Percentiles rank a stretch among this genome's conserved stretches.
Evolutionary conservation across 495 filamentous ascomycete genomes (phyloP).

Genomic region (Neurospora intermedia): DNA sequence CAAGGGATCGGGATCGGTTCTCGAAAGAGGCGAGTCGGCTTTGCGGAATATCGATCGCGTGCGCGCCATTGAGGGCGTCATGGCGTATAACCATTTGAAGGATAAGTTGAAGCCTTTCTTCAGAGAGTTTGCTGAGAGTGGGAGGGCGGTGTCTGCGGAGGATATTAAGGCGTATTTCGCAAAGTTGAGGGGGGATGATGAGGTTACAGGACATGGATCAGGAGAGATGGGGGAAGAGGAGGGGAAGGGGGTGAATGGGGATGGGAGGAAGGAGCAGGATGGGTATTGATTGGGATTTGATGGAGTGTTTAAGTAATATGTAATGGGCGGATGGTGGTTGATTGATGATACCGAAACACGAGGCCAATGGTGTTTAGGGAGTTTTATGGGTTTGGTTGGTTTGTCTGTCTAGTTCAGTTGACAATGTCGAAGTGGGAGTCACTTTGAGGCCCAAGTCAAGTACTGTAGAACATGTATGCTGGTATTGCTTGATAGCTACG

Average conservation of each 20-base stretch:
- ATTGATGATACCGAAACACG: not conserved
- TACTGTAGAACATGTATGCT: not conserved
- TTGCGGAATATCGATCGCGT: constrained; percentile 85
- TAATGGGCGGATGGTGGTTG: not conserved
- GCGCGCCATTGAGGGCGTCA: constrained; percentile 87
- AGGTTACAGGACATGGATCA: too few relatives aligned
- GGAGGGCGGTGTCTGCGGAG: constrained; percentile 74
- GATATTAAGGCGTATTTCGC: constrained; percentile 96
- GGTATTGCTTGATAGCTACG: not conserved
- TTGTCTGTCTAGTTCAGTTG: not conserved
- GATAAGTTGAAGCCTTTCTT: constrained; percentile 90
- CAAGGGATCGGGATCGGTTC: constrained; percentile 54
- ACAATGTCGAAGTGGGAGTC: not conserved
- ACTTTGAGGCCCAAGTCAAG: not conserved
- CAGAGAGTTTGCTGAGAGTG: constrained; percentile 84
- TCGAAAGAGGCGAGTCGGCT: constrained; percentile 83
- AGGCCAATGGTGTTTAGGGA: not conserved
- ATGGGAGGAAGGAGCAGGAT: constrained; percentile 47
- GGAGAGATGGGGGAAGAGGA: constrained; percentile 24
- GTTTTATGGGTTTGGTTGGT: too few relatives aligned
- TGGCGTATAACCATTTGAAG: constrained; percentile 92
- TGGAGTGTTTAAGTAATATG: not conserved
- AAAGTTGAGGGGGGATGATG: constrained; percentile 76
- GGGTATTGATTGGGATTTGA: constrained; percentile 32
- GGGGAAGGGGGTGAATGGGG: constrained; percentile 31